Evolutionary conservation across 768 basidiomycete species (phyloP).

Genomic region (Suillus brevipes): DNA sequence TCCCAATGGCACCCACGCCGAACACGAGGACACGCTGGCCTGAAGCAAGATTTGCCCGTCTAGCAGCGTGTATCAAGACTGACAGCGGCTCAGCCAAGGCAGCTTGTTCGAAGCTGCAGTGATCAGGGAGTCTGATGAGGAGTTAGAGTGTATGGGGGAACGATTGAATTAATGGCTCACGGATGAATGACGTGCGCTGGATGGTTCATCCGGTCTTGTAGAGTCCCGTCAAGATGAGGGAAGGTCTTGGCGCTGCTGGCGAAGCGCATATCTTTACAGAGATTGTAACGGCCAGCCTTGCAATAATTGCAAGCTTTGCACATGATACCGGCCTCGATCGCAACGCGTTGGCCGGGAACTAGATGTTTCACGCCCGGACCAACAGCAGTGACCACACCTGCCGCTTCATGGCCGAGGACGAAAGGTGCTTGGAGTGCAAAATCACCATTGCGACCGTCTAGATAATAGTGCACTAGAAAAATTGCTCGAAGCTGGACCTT

Average conservation of each 20-base stretch:
- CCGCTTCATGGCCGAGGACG: slow-evolving; percentile 91
- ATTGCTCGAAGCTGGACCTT: background rate
- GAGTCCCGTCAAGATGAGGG: slow-evolving; percentile 91
- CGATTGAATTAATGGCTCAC: slow-evolving; percentile 47
- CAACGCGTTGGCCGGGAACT: slow-evolving; percentile 81
- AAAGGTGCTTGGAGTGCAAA: slow-evolving; percentile 85
- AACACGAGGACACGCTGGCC: slow-evolving; percentile 83
- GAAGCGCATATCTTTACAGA: slow-evolving; percentile 90
- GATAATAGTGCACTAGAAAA: slow-evolving; percentile 82
- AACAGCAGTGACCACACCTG: slow-evolving; percentile 85
- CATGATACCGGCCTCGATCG: slow-evolving; percentile 90
- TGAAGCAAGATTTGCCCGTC: slow-evolving; percentile 42
- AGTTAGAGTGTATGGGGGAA: slow-evolving; percentile 14
- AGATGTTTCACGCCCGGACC: slow-evolving; percentile 68
- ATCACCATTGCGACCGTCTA: slow-evolving; percentile 87
- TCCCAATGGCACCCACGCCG: slow-evolving; percentile 91
- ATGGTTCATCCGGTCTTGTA: slow-evolving; percentile 87
- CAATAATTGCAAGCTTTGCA: slow-evolving; percentile 78
- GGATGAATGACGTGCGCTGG: slow-evolving; percentile 84
- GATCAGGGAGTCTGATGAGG: slow-evolving; percentile 65
- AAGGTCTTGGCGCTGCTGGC: slow-evolving; percentile 87
- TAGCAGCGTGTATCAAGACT: slow-evolving; percentile 72
- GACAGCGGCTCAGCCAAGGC: slow-evolving; percentile 93
- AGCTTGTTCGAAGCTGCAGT: slow-evolving; percentile 74
- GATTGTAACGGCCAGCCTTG: slow-evolving; percentile 81